Percentiles rank a stretch among this genome's conserved stretches.
These are phyloP conservation scores for Geotrichum candidum DNA, from an alignment of 1,139 yeast species.

Conservation along the genomic window DNA sequence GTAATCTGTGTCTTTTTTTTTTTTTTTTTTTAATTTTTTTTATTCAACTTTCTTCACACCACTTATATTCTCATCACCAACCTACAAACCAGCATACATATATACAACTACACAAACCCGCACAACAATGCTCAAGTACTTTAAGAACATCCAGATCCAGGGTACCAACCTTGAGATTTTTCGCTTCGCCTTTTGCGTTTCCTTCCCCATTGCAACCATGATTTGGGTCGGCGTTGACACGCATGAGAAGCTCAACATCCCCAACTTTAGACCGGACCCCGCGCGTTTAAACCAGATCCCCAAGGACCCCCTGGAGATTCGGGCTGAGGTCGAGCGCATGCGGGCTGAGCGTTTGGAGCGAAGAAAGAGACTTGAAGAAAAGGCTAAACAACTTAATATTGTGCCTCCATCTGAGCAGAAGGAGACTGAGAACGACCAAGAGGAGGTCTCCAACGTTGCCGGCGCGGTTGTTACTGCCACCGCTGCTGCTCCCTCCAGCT, in stretches of 20 bases:
- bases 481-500: not conserved
- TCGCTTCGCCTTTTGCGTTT: conserved; percentile 72
- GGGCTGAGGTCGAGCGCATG: conserved; percentile 85
- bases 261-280: conserved; percentile 98
- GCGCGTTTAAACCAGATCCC: conserved; percentile 85
- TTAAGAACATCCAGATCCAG: conserved; percentile 15
- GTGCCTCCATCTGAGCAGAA: not conserved
- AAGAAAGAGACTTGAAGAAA: conserved; percentile 66
- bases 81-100: too few relatives aligned
- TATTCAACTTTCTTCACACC: not conserved
- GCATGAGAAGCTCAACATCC: conserved; percentile 79
- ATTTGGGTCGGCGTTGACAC: conserved; percentile 87
- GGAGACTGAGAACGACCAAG: not conserved
- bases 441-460: not conserved
- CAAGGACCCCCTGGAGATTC: conserved; percentile 85
- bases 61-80: not conserved
- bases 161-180: conserved; percentile 19
- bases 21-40: too few relatives aligned
- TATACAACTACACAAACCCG: not conserved
- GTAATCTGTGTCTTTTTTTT: not conserved
- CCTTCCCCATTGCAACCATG: conserved; percentile 86
- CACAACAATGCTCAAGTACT: not conserved
- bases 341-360: conserved; percentile 67
- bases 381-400: conserved; percentile 48
- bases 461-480: not conserved